Evolutionary conservation across 2,329 filamentous ascomycete species (phyloP), one percentile per base, ranked within the genome.

Genomic region (Aspergillus luchuensis): DNA sequence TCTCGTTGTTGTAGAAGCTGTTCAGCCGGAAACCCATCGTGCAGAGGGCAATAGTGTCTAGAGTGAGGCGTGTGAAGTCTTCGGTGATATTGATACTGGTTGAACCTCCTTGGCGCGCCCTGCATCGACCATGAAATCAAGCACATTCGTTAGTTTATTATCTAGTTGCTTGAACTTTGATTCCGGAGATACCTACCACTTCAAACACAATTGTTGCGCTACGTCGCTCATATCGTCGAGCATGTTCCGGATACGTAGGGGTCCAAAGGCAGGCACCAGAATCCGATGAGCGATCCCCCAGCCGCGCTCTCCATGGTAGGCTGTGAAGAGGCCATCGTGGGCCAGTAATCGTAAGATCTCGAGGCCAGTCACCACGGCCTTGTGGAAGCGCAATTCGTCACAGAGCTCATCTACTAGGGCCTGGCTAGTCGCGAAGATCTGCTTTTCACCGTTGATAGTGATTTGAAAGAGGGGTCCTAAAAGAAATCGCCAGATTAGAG

Each of bases 21-120:
- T 92, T 92, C 80, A 92, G 91, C 19, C 89, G 85, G 62, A 82
- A 89, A 33, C 84, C 84, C 86, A 90, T 89, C 15, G 85, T 80
- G 72, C 88, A 89, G 25, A 92, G 81, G 1, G 87, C 88, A 5
- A 92, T 81, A 0, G 89, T 89, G 69, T 92, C 90, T 2, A 92
- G 81, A 0, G 89, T 87, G 28, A 92, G 78, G n/a, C 89, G 83
- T 2, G 89, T 91, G 63, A 90, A 90, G 71, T 91, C 88, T n/a
- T 89, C 86, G 0, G 85, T 82, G 0, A 85, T 84, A 39, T 81
- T 77, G 60, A 92, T 33, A 13, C 30, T 33, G 30, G 8, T 13
- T 33, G 30, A 33, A 33, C 3, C 4, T 33, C 30, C 30, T 11
- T 33, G 30, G 30, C 30, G 30, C 1, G 30, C 30, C 30, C 30